Base-by-base conservation (phyloP, 148 eudicot species). In the Dianthus caryophyllus region DNA sequence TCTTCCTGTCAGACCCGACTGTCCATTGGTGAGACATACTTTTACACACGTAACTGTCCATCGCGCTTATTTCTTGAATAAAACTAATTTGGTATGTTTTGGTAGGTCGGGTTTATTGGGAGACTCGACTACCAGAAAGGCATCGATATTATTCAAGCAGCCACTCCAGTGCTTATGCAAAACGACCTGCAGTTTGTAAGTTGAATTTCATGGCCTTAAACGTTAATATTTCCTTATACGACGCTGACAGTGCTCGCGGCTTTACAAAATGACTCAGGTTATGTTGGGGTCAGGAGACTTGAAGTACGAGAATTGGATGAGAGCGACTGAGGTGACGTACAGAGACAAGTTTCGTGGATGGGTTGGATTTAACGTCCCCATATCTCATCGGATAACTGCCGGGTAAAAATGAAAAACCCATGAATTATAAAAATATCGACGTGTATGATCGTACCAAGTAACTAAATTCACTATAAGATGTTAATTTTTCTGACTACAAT, bases 91-190 rank as follows among this genome's bases (percentile, higher is more conserved):
- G 53, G 4, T 33, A 33, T 2, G 52, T 64, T 57, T 47, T 56
- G 69, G 54, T 73, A 94, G 99, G 88, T 94, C 73, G 99, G 99
- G 26, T 94, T 94, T 67, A 84, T 94, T 38, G 99, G 99, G 74
- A 94, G 99, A 73, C 81, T 94, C 24, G 99, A 94, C 78, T 94
- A 77, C 79, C 99, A 94, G 74, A 94, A 94, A 79, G 99, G 99
- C 38, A 80, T 94, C 13, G 99, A 94, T 76, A 73, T 90, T 44
- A 79, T 94, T 62, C 87, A 88, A 70, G 78, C 89, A 27, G 93
- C 85, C 44, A 70, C 67, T 54, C 96, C 99, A 36, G 90, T 86
- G 72, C 85, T 92, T 11, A 53, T 90, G 85, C 82, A 75, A 60
- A 88, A 94, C 25, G 97, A 94, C 77, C 83, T 94, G 64, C 99